Evolutionary conservation across 2,329 filamentous ascomycete genomes (phyloP).

Genomic region (Biscogniauxia sp.): DNA sequence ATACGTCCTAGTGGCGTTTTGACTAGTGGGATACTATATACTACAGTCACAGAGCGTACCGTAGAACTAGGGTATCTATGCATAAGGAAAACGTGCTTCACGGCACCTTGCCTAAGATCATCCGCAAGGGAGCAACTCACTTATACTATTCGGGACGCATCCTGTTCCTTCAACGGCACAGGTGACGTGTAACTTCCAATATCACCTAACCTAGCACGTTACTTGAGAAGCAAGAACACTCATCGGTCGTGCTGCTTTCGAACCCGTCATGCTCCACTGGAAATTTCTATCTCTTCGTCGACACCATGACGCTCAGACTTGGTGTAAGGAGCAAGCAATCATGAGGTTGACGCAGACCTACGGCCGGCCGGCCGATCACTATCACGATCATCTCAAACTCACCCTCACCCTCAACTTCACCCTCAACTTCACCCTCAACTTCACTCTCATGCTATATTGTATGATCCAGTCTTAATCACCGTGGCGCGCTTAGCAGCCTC

Average conservation of each 20-base stretch:
- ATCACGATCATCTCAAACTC: too few species aligned
- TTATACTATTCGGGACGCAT: neutral
- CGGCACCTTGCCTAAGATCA: neutral
- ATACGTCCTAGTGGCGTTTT: neutral
- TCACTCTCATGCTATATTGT: neutral
- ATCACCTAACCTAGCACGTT: neutral
- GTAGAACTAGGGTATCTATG: neutral
- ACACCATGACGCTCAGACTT: neutral
- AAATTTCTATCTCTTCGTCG: neutral
- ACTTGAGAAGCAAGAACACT: too few species aligned
- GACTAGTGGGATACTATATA: neutral
- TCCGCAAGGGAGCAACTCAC: neutral
- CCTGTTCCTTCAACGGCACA: neutral
- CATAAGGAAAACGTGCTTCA: neutral
- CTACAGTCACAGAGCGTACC: neutral
- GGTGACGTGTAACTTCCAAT: neutral
- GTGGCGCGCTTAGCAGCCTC: neutral
- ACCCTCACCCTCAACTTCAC: too few species aligned
- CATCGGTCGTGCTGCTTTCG: too few species aligned
- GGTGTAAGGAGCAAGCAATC: neutral
- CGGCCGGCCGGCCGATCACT: neutral
- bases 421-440: too few species aligned
- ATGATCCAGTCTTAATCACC: neutral
- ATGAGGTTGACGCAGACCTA: too few species aligned
- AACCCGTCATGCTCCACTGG: too few species aligned